phyloP scores from a whole-genome alignment of 2,329 filamentous ascomycete genomes.

The Epichloe typhina region DNA sequence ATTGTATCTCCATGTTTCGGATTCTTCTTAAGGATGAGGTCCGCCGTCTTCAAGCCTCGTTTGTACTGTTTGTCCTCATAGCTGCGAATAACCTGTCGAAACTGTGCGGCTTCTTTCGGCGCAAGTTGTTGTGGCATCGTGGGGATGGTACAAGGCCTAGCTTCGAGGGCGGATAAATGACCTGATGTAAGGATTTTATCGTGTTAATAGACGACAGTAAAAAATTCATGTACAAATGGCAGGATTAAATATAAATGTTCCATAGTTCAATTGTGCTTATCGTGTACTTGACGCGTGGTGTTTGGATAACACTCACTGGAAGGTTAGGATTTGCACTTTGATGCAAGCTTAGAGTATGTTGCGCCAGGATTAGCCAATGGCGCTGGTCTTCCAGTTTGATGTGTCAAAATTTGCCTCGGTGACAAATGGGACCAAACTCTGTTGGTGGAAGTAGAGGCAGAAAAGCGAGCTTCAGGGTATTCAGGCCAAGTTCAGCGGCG shows the following conservation, averaged over 20 bases:
- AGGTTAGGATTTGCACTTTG: not conserved
- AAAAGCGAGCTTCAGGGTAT: not conserved
- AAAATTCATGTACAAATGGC: not conserved
- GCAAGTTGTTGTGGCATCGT: slow-evolving; percentile 60
- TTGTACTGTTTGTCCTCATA: slow-evolving; percentile 99
- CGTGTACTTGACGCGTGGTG: not conserved
- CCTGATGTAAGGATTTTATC: not conserved
- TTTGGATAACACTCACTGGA: not conserved
- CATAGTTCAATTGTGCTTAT: not conserved
- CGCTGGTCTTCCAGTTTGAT: not conserved
- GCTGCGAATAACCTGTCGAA: slow-evolving; percentile 84
- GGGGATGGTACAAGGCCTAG: not conserved
- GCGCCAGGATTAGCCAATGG: not conserved
- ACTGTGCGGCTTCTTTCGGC: slow-evolving; percentile 87
- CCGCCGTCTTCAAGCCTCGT: slow-evolving; percentile 79
- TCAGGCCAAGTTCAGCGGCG: slow-evolving; percentile 4
- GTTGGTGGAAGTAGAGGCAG: not conserved
- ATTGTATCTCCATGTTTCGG: slow-evolving; percentile 96
- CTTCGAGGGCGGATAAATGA: not conserved
- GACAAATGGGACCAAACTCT: not conserved
- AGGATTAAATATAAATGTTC: not conserved
- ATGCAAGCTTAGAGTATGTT: not conserved
- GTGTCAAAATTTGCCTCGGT: not conserved
- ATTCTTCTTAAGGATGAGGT: slow-evolving; percentile 90
- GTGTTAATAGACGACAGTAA: not conserved